These are phyloP conservation scores for Fusarium verrucosum DNA, from an alignment of 2,329 filamentous ascomycete species.

Conservation along the genomic window DNA sequence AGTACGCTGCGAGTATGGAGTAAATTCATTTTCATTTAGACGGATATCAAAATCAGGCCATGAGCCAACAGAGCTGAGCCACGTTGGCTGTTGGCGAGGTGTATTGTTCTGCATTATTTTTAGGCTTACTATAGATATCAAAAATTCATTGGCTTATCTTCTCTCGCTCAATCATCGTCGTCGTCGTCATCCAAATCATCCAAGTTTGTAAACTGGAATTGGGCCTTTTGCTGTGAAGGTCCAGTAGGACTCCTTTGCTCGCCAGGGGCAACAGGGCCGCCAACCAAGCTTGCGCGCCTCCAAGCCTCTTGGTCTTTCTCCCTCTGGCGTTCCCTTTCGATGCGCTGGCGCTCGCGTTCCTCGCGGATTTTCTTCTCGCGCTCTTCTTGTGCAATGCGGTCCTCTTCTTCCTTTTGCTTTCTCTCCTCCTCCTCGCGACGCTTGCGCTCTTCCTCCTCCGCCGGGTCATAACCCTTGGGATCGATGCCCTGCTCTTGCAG, in stretches of 20 bases:
- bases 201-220: slow-evolving; percentile 65
- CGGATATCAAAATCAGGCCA: slow-evolving; percentile 21
- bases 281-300: slow-evolving; percentile 52
- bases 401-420: slow-evolving; percentile 57
- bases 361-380: slow-evolving; percentile 53
- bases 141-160: neutral
- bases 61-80: slow-evolving; percentile 16
- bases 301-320: slow-evolving; percentile 56
- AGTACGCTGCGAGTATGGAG: slow-evolving; percentile 23
- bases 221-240: slow-evolving; percentile 55
- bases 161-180: slow-evolving; percentile 44
- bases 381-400: slow-evolving; percentile 57
- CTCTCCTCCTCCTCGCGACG: slow-evolving; percentile 61
- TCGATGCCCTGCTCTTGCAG: slow-evolving; percentile 70
- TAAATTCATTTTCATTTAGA: slow-evolving; percentile 35
- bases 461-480: slow-evolving; percentile 67
- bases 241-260: slow-evolving; percentile 41
- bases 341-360: slow-evolving; percentile 51
- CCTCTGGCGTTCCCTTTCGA: slow-evolving; percentile 56
- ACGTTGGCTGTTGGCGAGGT: slow-evolving; percentile 29
- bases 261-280: slow-evolving; percentile 41
- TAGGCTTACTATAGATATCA: slow-evolving; percentile 32
- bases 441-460: slow-evolving; percentile 61
- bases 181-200: slow-evolving; percentile 61
- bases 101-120: slow-evolving; percentile 23